Evolutionary conservation across 129 eudicot genomes (phyloP), one percentile per base, ranked within the genome.

Genomic region (Lactuca sativa): DNA sequence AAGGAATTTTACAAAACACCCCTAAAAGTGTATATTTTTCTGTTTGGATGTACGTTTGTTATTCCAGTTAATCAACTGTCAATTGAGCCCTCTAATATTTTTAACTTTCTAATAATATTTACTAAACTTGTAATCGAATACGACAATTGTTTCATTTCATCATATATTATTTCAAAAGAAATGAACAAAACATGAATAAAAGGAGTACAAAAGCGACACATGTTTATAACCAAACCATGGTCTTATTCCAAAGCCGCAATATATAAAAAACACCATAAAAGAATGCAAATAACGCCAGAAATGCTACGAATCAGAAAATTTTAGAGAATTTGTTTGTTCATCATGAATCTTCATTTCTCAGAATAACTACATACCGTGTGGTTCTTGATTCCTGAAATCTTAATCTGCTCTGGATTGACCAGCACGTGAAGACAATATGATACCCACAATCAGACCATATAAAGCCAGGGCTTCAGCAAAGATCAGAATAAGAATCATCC

Each of bases 351-450:
- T 69, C 81, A 31, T 31, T 69, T 54, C 13, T 43, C 58, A 69
- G 31, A 69, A 69, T 76, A 77, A 54, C 76, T 69, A 77, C 76
- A 43, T 61, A 69, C 76, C 43, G 4, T 40, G 70, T 16, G 51
- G 57, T 41, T 56, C 51, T 59, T 65, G 49, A 62, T 69, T 81
- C 65, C 30, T 25, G 30, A 25, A 25, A 25, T 25, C 71, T 77
- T 70, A 86, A 73, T 86, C 92, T 43, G 92, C 86, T 86, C 88
- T 77, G 75, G 91, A 86, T 62, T 86, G 91, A 51, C 91, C 88
- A 37, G 91, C 91, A 56, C 88, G 88, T 21, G 92, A 86, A 71
- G 92, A 86, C 81, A 86, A 80, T 48, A 86, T 86, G 69, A 86
- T 86, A 21, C 92, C 92, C 59, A 86, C 88, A 61, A 86, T 83